These are phyloP conservation scores for Tripidium arundinaceum DNA, from an alignment of 202 grass and related monocot genomes.

Conservation along the genomic window DNA sequence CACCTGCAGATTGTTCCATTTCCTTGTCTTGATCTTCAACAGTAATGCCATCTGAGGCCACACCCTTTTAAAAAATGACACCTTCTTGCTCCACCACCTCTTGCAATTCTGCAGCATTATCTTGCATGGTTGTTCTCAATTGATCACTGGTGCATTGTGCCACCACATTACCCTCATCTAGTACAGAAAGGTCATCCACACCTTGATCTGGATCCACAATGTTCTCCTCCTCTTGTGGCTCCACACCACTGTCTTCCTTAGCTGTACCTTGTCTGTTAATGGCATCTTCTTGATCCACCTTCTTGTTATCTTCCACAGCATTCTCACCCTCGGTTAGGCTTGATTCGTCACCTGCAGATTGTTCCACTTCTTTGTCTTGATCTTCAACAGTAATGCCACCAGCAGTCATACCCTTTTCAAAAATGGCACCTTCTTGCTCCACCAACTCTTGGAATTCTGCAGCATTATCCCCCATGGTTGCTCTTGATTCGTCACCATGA, in stretches of 20 bases:
- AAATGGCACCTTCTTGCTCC: conserved; percentile 8
- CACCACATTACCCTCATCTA: not conserved
- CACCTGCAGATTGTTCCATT: not conserved
- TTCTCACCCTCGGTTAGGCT: not conserved
- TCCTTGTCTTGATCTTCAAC: conserved; percentile 7
- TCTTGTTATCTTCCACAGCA: conserved; percentile 2
- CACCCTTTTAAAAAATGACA: not conserved
- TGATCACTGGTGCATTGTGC: not conserved
- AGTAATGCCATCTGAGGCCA: not conserved
- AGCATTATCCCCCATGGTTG: not conserved
- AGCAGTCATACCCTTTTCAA: not conserved
- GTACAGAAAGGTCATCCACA: not conserved
- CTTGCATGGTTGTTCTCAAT: not conserved
- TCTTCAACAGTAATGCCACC: conserved; percentile 9
- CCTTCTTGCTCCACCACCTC: conserved; percentile 5
- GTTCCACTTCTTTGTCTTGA: conserved; percentile 7
- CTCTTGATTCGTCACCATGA: not conserved
- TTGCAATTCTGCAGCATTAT: not conserved
- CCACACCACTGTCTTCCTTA: conserved; percentile 5
- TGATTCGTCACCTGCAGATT: not conserved
- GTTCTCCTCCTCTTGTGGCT: not conserved
- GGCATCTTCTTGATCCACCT: conserved; percentile 17
- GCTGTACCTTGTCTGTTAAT: not conserved
- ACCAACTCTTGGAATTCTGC: not conserved
- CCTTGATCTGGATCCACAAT: not conserved